These are phyloP conservation scores for Takashimella tepidaria DNA, from an alignment of 1,284 basidiomycete genomes.

Conservation along the genomic window DNA sequence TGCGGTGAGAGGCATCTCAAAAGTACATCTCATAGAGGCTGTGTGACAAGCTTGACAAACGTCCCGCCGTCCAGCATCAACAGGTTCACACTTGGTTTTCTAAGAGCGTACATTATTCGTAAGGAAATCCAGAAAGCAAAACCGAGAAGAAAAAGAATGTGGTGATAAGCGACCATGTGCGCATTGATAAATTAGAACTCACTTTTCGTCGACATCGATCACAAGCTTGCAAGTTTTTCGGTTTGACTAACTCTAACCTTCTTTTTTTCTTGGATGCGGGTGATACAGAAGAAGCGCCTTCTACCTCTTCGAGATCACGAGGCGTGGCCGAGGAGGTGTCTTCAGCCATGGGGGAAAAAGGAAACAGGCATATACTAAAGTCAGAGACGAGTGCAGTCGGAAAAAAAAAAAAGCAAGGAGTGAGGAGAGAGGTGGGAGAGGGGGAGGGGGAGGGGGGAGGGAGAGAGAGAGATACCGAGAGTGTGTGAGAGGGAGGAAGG, in stretches of 20 bases:
- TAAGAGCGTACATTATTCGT: not conserved
- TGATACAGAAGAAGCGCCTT: not conserved
- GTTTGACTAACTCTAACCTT: not conserved
- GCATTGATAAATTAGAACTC: slow-evolving; percentile 1
- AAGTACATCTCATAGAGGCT: slow-evolving; percentile 18
- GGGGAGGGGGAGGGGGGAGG: not conserved
- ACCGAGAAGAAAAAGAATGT: not conserved
- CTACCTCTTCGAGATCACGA: not conserved
- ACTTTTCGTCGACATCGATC: slow-evolving; percentile 29
- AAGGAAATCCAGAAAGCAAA: not conserved
- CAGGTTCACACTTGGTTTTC: slow-evolving; percentile 11
- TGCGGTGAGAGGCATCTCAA: slow-evolving; percentile 24
- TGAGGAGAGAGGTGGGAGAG: slow-evolving; percentile 5
- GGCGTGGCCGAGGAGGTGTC: not conserved
- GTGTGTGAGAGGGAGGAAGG: no score
- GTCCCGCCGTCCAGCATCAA: not conserved
- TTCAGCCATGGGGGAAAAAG: not conserved
- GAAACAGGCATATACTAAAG: no score
- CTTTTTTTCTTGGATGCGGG: not conserved
- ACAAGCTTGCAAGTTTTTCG: slow-evolving; percentile 22
- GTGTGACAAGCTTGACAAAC: slow-evolving; percentile 18
- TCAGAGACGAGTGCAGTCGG: no score
- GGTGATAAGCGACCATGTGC: not conserved
- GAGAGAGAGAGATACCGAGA: no score
- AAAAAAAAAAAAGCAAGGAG: slow-evolving; percentile 1